Percentiles rank a stretch among this genome's conserved stretches.
phyloP scores from a whole-genome alignment of 2,329 filamentous ascomycete species.

The Trichoderma cornu-damae region DNA sequence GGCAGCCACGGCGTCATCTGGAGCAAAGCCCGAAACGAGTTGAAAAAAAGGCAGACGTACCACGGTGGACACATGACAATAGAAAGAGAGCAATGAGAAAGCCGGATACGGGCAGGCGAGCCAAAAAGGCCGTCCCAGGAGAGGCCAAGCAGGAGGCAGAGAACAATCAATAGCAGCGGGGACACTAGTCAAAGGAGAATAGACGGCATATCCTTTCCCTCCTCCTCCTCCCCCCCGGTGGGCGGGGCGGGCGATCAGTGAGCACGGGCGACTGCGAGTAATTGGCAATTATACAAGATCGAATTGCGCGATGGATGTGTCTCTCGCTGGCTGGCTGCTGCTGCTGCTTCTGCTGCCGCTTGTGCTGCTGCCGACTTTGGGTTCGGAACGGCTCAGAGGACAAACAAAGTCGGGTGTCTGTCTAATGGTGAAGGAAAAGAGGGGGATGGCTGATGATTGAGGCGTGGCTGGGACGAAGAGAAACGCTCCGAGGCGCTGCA shows the following conservation, averaged over 20 bases:
- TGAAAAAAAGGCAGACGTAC: neutral
- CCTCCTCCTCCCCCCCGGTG: too few relatives aligned
- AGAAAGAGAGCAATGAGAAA: neutral
- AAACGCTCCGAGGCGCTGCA: neutral
- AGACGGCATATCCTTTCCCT: neutral
- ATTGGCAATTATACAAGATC: neutral
- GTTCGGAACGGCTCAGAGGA: too few relatives aligned
- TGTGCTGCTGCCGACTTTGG: neutral
- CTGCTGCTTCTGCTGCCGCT: neutral
- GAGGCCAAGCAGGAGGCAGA: neutral
- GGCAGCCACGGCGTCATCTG: neutral
- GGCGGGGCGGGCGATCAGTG: neutral
- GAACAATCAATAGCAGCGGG: conserved; percentile 14
- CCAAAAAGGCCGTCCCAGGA: neutral
- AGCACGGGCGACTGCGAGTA: conserved; percentile 1
- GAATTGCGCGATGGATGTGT: too few relatives aligned
- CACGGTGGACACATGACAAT: conserved; percentile 12
- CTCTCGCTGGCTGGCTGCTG: neutral
- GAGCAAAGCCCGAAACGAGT: neutral
- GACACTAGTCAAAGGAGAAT: neutral
- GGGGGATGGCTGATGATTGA: neutral
- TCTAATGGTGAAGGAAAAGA: too few relatives aligned
- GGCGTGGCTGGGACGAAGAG: neutral
- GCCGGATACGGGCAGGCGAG: neutral
- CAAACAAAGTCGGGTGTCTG: too few relatives aligned